Conservation (phyloP, 2,329 filamentous ascomycete species). For the Ceratocystiopsis minuta region DNA sequence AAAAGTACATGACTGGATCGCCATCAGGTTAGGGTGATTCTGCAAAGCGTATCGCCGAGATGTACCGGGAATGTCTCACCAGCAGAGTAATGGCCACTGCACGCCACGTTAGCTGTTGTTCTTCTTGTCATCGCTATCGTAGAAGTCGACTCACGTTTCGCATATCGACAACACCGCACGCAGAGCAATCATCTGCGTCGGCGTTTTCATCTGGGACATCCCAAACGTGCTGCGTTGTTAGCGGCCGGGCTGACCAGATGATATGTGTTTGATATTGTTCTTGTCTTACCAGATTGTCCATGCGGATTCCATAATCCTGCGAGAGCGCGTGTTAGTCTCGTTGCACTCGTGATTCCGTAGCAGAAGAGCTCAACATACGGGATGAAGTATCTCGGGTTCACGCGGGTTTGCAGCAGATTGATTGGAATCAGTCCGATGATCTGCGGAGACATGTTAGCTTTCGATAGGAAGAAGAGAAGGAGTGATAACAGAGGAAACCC, state of each 20-base stretch:
- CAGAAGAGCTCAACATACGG: too few species aligned
- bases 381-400: slow-evolving; percentile 7
- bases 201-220: slow-evolving; percentile 4
- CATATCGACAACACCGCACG: slow-evolving; percentile 3
- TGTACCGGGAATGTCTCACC: too few species aligned
- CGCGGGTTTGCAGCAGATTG: slow-evolving; percentile 1
- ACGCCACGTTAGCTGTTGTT: too few species aligned
- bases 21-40: neutral
- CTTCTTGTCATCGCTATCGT: neutral
- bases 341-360: too few species aligned
- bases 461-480: neutral
- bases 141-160: slow-evolving; percentile 7
- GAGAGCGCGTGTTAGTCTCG: neutral
- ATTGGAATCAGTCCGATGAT: slow-evolving; percentile 6
- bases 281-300: slow-evolving; percentile 3
- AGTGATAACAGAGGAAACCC: neutral
- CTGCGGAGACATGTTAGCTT: neutral
- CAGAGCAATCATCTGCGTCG: slow-evolving; percentile 7
- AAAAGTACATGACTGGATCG: slow-evolving; percentile 6
- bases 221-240: slow-evolving; percentile 4
- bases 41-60: too few species aligned
- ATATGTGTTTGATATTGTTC: too few species aligned
- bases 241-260: too few species aligned
- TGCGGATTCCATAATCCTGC: slow-evolving; percentile 4
- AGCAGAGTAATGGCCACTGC: slow-evolving; percentile 7